phyloP scores from a whole-genome alignment of 345 rosid genomes.

The Turritis glabra region DNA sequence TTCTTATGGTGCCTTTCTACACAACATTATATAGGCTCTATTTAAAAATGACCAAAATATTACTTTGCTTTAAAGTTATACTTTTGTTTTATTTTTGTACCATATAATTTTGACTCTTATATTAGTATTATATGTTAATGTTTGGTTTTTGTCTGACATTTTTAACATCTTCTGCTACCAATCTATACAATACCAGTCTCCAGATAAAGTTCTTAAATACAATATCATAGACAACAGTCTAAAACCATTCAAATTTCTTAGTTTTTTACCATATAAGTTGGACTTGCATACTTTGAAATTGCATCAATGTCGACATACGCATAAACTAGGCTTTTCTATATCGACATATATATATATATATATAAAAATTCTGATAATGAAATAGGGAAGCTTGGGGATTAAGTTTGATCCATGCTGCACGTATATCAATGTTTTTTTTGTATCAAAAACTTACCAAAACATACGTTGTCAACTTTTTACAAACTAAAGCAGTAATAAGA shows the following conservation, averaged over 20 bases:
- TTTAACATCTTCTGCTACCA: constrained; percentile 4
- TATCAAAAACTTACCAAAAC: too few relatives aligned
- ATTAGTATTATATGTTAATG: not conserved
- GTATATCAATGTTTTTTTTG: too few relatives aligned
- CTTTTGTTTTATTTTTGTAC: not conserved
- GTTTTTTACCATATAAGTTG: too few relatives aligned
- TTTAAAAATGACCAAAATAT: constrained; percentile 13
- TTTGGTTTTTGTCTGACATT: not conserved
- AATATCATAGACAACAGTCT: not conserved
- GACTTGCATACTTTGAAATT: too few relatives aligned
- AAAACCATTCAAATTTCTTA: not conserved
- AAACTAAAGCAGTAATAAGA: too few relatives aligned
- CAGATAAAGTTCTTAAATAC: not conserved
- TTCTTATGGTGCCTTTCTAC: constrained; percentile 23
- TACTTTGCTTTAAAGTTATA: constrained; percentile 11
- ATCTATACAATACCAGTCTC: not conserved
- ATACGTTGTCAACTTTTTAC: too few relatives aligned
- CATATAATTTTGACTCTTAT: constrained; percentile 18
- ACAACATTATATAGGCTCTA: constrained; percentile 11
- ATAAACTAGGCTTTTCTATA: not conserved
- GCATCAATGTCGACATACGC: constrained; percentile 24
- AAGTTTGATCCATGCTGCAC: not conserved
- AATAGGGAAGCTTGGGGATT: not conserved
- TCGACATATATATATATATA: too few relatives aligned
- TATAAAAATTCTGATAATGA: too few relatives aligned